phyloP scores from a whole-genome alignment of 179 eudicot genomes.

The Kewa caespitosa region DNA sequence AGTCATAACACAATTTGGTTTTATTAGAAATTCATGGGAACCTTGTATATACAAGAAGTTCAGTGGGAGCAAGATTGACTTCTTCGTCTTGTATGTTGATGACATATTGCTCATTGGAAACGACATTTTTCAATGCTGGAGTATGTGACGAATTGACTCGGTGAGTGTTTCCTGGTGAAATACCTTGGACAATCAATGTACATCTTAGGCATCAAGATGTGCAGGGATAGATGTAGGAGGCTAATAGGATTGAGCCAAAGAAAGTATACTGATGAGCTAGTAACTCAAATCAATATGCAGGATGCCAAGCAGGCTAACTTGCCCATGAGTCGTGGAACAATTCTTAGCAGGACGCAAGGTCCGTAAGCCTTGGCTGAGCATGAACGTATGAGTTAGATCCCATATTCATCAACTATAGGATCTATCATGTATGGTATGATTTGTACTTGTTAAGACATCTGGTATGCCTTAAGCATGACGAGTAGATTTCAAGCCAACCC shows the following conservation, averaged over 20 bases:
- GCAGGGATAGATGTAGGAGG: conserved; percentile 1
- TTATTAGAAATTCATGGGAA: too few species aligned
- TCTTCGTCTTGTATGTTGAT: too few species aligned
- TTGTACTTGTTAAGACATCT: neutral
- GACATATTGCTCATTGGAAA: neutral
- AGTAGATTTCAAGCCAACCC: neutral
- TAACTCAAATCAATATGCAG: neutral
- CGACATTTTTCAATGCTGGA: neutral
- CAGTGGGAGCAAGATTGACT: neutral
- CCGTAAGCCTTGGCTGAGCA: too few species aligned
- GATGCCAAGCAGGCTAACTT: neutral
- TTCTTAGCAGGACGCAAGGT: too few species aligned
- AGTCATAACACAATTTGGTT: neutral
- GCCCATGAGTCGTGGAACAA: too few species aligned
- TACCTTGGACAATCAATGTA: neutral
- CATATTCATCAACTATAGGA: neutral
- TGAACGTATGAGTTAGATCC: neutral
- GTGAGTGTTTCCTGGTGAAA: too few species aligned
- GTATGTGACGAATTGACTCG: too few species aligned
- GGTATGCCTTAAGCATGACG: neutral
- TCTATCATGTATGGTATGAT: conserved; percentile 8
- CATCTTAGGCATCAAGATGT: neutral
- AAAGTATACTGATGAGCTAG: neutral
- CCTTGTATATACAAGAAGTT: neutral
- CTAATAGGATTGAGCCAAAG: neutral